A percentile compares a stretch with the other conserved stretches of the same genome.
phyloP scores from a whole-genome alignment of 257 asterid genomes.

The Primulina huaijiensis region DNA sequence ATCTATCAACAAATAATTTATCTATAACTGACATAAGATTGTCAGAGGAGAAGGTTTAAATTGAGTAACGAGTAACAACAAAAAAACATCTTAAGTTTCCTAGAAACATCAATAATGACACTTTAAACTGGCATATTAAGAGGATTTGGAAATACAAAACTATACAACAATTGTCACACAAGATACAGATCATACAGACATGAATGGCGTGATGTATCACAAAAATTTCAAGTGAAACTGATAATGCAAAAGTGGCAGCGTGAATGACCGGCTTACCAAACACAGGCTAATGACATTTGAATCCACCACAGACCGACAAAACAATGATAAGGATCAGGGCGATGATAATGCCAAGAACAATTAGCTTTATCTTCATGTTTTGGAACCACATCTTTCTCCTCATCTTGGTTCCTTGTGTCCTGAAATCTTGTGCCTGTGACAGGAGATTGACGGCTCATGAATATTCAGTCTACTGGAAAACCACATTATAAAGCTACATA shows the following conservation, averaged over 20 bases:
- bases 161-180: not conserved
- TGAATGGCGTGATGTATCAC: not conserved
- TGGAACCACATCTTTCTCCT: conserved; percentile 47
- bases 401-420: conserved; percentile 51
- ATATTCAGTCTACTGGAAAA: not conserved
- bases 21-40: too few species aligned
- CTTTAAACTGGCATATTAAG: not conserved
- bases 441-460: not conserved
- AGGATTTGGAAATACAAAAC: not conserved
- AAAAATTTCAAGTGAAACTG: not conserved
- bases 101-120: not conserved
- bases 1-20: too few species aligned
- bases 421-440: conserved; percentile 51
- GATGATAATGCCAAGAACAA: conserved; percentile 45
- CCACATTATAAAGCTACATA: not conserved
- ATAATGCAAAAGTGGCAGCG: not conserved
- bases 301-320: conserved; percentile 43
- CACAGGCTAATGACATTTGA: conserved; percentile 32
- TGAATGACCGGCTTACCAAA: not conserved
- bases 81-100: too few species aligned
- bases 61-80: too few species aligned
- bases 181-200: not conserved
- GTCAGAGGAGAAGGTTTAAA: not conserved
- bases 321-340: conserved; percentile 53
- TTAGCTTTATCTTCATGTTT: conserved; percentile 51